Evolutionary conservation across 2,329 filamentous ascomycete species (phyloP).

Genomic region (Byssothecium circinans): DNA sequence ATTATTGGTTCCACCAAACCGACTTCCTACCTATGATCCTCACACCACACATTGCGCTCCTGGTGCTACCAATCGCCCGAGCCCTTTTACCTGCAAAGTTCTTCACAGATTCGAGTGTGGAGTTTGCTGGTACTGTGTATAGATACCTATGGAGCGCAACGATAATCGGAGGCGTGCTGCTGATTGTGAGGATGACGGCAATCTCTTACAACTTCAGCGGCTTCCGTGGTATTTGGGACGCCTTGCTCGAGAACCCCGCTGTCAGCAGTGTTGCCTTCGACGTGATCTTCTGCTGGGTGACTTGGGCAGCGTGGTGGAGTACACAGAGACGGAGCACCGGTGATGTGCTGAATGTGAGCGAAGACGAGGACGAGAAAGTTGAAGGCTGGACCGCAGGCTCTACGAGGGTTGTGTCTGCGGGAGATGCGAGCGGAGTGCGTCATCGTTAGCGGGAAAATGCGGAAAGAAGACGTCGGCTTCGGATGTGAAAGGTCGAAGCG

Average conservation of each 20-base stretch:
- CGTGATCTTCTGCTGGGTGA: slow-evolving; percentile 42
- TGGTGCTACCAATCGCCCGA: slow-evolving; percentile 29
- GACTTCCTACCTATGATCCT: slow-evolving; percentile 34
- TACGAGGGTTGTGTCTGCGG: slow-evolving; percentile 8
- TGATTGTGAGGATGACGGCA: slow-evolving; percentile 19
- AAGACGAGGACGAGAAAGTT: slow-evolving; percentile 1
- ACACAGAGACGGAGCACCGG: slow-evolving; percentile 12
- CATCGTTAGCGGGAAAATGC: slow-evolving; percentile 14
- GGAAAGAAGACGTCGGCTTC: slow-evolving; percentile 1
- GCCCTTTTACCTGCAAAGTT: slow-evolving; percentile 23
- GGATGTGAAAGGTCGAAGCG: no score
- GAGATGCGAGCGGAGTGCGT: slow-evolving; percentile 14
- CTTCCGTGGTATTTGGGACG: slow-evolving; percentile 17
- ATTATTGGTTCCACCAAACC: slow-evolving; percentile 30
- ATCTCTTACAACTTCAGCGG: slow-evolving; percentile 24
- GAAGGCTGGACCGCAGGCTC: slow-evolving; percentile 5
- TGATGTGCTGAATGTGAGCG: slow-evolving; percentile 2
- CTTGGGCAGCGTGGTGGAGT: slow-evolving; percentile 35
- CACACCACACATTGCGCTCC: slow-evolving; percentile 31
- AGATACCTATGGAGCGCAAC: slow-evolving; percentile 24
- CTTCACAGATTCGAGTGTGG: slow-evolving; percentile 18
- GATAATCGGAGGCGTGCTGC: slow-evolving; percentile 13
- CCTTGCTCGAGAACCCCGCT: slow-evolving; percentile 37
- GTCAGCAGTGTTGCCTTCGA: slow-evolving; percentile 41
- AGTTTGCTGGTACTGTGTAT: slow-evolving; percentile 26